Base-by-base conservation (phyloP, 495 filamentous ascomycete genomes). In the Hypomontagnella submonticulosa region DNA sequence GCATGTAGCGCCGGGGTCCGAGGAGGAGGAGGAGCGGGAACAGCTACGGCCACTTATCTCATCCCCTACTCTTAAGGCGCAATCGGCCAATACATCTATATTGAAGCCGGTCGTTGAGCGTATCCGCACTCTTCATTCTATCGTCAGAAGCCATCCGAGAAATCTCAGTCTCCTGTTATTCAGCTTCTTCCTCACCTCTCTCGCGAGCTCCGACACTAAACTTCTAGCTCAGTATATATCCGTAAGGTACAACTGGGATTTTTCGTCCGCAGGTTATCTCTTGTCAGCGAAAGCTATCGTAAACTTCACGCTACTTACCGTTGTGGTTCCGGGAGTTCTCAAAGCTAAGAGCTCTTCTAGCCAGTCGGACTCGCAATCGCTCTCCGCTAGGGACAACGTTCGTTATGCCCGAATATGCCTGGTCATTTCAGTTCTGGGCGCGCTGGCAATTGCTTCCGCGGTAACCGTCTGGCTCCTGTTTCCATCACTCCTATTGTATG, bases 201-300 rank as follows among this genome's bases (percentile, higher is more conserved):
- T 80, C 42, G 78, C 78, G 12, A 77, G 75, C 60, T 78, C 79
- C 53, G 79, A 81, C 58, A 80, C 79, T 16, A 81, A 77, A 55
- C 70, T 81, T 13, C 61, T 81, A 8, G 66, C 77, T n/a, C 77
- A 79, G 30, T 81, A 78, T 51, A 77, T 80, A 55, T 80, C 79
- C 5, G 78, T 75, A 57, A 72, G 79, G 6, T 80, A 78, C 43
- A 33, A 62, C 18, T 81, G 79, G 79, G 51, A 49, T 5, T 77
- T 80, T 27, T 70, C 76, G 3, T 71, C 67, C 0, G 77, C 78
- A 2, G 79, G 79, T 18, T 81, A 81, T 37, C 68, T 81, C 10
- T 67, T 81, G 1, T 80, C 79, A 9, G 69, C 47, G 32, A 81
- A 81, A 47, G 79, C 79, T 6, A 58, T 79, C 11, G 69, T 80